phyloP scores from a whole-genome alignment of 2,329 filamentous ascomycete genomes.

The Venturia aucupariae region DNA sequence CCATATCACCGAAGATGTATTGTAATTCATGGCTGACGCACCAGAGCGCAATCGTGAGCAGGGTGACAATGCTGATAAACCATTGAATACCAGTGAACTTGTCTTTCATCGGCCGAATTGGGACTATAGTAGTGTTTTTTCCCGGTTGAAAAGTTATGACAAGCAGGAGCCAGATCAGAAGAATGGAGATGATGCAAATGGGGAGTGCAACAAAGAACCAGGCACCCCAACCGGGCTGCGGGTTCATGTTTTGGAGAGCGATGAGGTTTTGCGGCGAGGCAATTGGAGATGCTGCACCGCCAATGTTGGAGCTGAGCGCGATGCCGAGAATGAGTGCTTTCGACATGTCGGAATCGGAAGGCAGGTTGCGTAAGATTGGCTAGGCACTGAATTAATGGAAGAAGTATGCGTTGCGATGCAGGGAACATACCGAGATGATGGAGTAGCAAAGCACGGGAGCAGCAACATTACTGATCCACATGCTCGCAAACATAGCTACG shows the following conservation, averaged over 20 bases:
- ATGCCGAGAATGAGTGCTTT: conserved; percentile 94
- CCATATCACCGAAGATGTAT: conserved; percentile 89
- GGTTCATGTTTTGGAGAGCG: conserved; percentile 89
- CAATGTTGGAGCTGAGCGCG: conserved; percentile 88
- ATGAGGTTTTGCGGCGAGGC: conserved; percentile 97
- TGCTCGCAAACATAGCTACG: conserved; percentile 92
- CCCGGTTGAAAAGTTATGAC: conserved; percentile 79
- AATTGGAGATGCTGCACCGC: conserved; percentile 92
- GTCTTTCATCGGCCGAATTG: conserved; percentile 84
- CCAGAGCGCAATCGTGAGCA: conserved; percentile 83
- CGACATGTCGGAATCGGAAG: conserved; percentile 82
- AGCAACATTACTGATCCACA: conserved; percentile 98
- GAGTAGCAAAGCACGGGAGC: conserved; percentile 95
- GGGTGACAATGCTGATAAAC: conserved; percentile 79
- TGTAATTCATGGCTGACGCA: conserved; percentile 87
- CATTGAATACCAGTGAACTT: conserved; percentile 81
- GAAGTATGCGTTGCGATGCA: conserved; percentile 14
- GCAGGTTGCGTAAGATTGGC: conserved; percentile 89
- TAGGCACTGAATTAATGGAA: conserved; percentile 26
- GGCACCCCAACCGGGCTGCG: conserved; percentile 80
- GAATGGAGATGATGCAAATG: conserved; percentile 79
- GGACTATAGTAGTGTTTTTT: conserved; percentile 77
- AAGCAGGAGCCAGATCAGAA: conserved; percentile 82
- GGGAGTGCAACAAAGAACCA: conserved; percentile 97
- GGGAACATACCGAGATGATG: conserved; percentile 68